These are phyloP conservation scores for Lachnellula subtilissima DNA, from an alignment of 2,329 filamentous ascomycete genomes.

Conservation along the genomic window DNA sequence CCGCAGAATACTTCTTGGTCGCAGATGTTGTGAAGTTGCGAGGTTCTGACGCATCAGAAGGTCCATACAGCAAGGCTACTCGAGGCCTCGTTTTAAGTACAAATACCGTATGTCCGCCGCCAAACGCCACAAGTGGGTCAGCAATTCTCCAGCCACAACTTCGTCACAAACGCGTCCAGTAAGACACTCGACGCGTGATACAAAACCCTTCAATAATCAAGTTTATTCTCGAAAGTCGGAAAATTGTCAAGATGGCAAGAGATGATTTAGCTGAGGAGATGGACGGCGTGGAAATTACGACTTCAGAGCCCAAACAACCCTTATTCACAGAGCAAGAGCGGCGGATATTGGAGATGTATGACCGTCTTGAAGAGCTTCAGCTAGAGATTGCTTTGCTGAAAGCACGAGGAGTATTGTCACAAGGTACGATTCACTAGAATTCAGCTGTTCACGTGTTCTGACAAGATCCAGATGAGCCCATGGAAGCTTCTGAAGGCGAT, in stretches of 20 bases:
- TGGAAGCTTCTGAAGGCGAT: conserved; percentile 44
- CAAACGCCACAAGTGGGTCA: background rate
- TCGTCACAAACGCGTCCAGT: background rate
- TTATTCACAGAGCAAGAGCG: conserved; percentile 63
- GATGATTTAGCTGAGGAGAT: conserved; percentile 13
- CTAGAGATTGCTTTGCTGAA: conserved; percentile 65
- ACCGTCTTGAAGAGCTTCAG: conserved; percentile 65
- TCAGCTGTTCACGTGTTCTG: conserved; percentile 13
- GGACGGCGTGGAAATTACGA: conserved; percentile 25
- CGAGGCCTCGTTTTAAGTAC: conserved; percentile 8
- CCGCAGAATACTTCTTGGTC: conserved; percentile 17
- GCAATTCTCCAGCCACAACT: background rate
- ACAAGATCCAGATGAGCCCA: conserved; percentile 18
- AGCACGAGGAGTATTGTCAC: conserved; percentile 33
- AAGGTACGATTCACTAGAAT: conserved; percentile 18
- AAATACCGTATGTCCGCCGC: background rate
- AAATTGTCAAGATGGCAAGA: conserved; percentile 4
- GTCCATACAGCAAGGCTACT: conserved; percentile 20
- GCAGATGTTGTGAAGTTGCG: conserved; percentile 9
- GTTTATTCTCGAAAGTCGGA: background rate
- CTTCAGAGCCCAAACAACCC: conserved; percentile 31
- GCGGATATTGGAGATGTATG: conserved; percentile 63
- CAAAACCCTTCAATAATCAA: background rate
- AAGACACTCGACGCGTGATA: background rate
- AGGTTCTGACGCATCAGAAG: background rate